Conservation (phyloP, 1,139 yeast species). For the Magnusiomyces paraingens region DNA sequence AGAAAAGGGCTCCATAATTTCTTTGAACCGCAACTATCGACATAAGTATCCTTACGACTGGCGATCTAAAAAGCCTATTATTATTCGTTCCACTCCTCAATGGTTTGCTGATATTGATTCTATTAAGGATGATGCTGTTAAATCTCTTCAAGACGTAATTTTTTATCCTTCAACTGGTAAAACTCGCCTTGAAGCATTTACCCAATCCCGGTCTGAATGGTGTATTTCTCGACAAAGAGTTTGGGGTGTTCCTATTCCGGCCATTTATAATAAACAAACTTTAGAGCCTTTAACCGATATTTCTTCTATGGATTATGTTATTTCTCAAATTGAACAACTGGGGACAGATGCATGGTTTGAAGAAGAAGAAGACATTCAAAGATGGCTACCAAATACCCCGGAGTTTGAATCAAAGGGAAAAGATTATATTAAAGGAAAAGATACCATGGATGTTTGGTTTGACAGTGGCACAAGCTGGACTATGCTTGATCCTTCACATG, state of each 20-base stretch:
- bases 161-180: constrained; percentile 71
- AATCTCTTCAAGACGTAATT: constrained; percentile 53
- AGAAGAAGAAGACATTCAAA: constrained; percentile 42
- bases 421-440: constrained; percentile 58
- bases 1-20: constrained; percentile 43
- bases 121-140: constrained; percentile 56
- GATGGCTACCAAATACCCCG: constrained; percentile 62
- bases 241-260: constrained; percentile 99
- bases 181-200: constrained; percentile 64
- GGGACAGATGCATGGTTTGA: constrained; percentile 83
- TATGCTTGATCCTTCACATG: constrained; percentile 40
- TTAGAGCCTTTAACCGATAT: constrained; percentile 53
- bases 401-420: constrained; percentile 36
- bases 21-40: constrained; percentile 44
- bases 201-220: constrained; percentile 84
- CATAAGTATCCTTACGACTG: constrained; percentile 97
- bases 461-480: constrained; percentile 97
- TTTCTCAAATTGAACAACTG: constrained; percentile 43
- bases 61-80: constrained; percentile 94
- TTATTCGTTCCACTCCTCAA: constrained; percentile 91
- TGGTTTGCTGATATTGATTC: constrained; percentile 88
- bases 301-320: constrained; percentile 48
- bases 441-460: constrained; percentile 99
- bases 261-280: constrained; percentile 55
- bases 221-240: constrained; percentile 92